A percentile compares a stretch with the other conserved stretches of the same genome.
Conservation (phyloP, 1,139 yeast species). For the Suhomyces kunorum region DNA sequence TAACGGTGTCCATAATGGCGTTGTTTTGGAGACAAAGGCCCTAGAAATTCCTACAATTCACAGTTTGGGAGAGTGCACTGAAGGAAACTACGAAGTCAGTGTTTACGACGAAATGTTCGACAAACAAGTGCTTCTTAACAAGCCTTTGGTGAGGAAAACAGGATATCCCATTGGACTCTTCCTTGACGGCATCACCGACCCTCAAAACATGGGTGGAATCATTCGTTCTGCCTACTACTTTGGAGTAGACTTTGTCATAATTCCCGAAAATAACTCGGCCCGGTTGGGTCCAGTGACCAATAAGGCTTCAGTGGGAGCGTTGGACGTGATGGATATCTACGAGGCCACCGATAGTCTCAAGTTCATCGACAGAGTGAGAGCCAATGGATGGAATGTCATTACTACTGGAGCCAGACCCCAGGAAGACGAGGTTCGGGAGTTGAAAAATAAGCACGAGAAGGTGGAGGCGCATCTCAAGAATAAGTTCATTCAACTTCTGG, state of each 20-base stretch:
- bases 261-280: conserved; percentile 73
- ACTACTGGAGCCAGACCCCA: conserved; percentile 54
- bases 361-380: conserved; percentile 57
- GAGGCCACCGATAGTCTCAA: conserved; percentile 57
- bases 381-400: conserved; percentile 71
- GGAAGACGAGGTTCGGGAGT: conserved; percentile 20
- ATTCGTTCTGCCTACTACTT: conserved; percentile 78
- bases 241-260: conserved; percentile 79
- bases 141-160: conserved; percentile 12
- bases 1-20: conserved; percentile 81
- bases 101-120: conserved; percentile 24
- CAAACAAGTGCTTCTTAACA: conserved; percentile 14
- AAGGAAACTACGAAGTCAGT: conserved; percentile 31
- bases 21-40: conserved; percentile 69
- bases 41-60: conserved; percentile 47
- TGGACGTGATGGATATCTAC: conserved; percentile 69
- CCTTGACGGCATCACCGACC: conserved; percentile 83
- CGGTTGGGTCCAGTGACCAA: conserved; percentile 74
- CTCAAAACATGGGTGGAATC: conserved; percentile 89
- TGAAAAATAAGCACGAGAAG: conserved; percentile 25
- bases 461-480: conserved; percentile 24
- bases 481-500: conserved; percentile 42
- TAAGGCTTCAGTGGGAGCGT: conserved; percentile 87
- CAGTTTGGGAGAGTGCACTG: conserved; percentile 31
- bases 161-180: conserved; percentile 68